Evolutionary conservation across 2,329 filamentous ascomycete genomes (phyloP), one percentile per base, ranked within the genome.

Genomic region (Daldinia sp.): DNA sequence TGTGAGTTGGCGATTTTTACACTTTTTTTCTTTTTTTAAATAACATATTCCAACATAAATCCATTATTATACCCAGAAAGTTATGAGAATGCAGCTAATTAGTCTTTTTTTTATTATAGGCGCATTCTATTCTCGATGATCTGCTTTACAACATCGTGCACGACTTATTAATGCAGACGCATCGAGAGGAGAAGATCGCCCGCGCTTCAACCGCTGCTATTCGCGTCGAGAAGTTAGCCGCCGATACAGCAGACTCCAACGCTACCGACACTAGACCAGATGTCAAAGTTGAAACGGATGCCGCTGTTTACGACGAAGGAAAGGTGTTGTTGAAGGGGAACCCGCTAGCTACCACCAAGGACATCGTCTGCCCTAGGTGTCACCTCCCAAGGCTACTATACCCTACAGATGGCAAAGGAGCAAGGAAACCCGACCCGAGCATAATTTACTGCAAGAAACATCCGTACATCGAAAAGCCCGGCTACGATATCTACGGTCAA

Each of bases 401-500:
- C 72, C 91, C 91, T 15, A 90, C 87, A 69, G 88, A 90, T 71
- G 89, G 89, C 70, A 88, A 86, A 70, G 89, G 89, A 45, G 83
- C 88, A 10, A 79, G 79, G 71, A 87, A 87, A 72, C 88, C 88
- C 41, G 86, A 90, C 60, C 90, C 90, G 0, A 81, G 83, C 67
- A 81, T 88, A 68, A 86, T 89, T 68, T 94, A 93, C 81, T 94
- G 91, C 83, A 92, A 91, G 77, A 88, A 88, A 68, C 87, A 90
- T 63, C 90, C 91, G 0, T 94, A 90, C 80, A 90, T 92, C 63
- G 87, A 91, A 69, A 89, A 91, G 74, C 82, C 87, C 1, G 90
- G 90, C 63, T 90, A 88, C 78, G 91, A 94, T 76, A 92, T 94
- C 67, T 93, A 93, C 76, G 91, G 90, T 51, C 92, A 93, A 77